phyloP scores from a whole-genome alignment of 192 early-diverging fungal genomes.

The Backusella parvicylindrica region DNA sequence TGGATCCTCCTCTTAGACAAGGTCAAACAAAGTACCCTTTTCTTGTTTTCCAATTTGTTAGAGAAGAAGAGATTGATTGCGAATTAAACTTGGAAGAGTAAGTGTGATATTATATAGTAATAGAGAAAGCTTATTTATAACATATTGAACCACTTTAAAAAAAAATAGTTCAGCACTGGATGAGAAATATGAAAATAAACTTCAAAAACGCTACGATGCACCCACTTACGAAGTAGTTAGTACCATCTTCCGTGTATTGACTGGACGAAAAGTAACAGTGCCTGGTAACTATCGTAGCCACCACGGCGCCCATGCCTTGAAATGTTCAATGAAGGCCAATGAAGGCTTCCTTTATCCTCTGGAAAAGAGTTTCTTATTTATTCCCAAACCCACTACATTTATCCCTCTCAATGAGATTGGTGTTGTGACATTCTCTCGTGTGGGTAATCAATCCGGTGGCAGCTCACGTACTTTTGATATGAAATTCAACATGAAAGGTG shows the following conservation, averaged over 20 bases:
- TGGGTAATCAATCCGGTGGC: conserved; percentile 47
- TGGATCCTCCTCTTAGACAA: conserved; percentile 95
- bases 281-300: conserved; percentile 65
- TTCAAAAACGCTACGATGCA: conserved; percentile 84
- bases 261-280: conserved; percentile 71
- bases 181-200: conserved; percentile 66
- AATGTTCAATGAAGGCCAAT: conserved; percentile 96
- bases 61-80: conserved; percentile 86
- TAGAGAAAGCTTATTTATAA: too few species aligned
- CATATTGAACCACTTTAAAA: too few species aligned
- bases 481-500: conserved; percentile 82
- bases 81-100: conserved; percentile 78
- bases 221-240: conserved; percentile 83
- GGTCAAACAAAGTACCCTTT: conserved; percentile 95
- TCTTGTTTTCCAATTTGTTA: conserved; percentile 93
- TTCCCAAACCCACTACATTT: conserved; percentile 91
- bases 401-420: conserved; percentile 84
- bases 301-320: conserved; percentile 78
- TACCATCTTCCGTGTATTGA: conserved; percentile 80
- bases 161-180: conserved; percentile 55
- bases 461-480: conserved; percentile 87
- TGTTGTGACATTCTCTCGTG: conserved; percentile 87
- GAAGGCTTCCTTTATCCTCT: conserved; percentile 93
- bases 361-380: conserved; percentile 90
- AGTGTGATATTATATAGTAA: too few species aligned